Evolutionary conservation across 23 red algal species (phyloP), one percentile per base, ranked within the genome.

Genomic region (Gracilariopsis chorda): DNA sequence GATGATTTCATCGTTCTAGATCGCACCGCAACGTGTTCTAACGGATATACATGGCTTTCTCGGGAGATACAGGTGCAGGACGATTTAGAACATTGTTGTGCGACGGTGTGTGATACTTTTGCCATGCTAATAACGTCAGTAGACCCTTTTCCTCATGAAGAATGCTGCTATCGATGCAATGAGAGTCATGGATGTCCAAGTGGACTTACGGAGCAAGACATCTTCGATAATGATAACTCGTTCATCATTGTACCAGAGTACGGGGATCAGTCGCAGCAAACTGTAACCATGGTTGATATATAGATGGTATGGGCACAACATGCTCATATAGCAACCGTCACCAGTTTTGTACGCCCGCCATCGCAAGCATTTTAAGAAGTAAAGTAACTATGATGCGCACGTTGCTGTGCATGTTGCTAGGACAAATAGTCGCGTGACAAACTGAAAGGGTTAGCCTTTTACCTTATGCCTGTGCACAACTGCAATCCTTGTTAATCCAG

Each of bases 161-260:
- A 73, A 73, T 73, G 67, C 14, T 73, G 67, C 47, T 73, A 73
- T 46, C 67, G 67, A 32, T 73, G 67, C 40, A 73, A 73, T 73
- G 67, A 73, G 19, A 23, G 47, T 47, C 67, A 73, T 24, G 67
- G 67, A 11, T 73, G 67, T 73, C 67, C 67, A 73, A 73, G 67
- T 25, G 67, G 67, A 19, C 28, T 73, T 11, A 32, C 28, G 1
- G 37, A 73, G 39, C 19, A 12, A 1, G 67, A 73, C 40, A 24
- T 73, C 47, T 73, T 73, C 28, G 67, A 73, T 24, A 73, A 73
- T 46, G 67, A 73, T 24, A 73, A 73, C 28, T 45, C 67, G 37
- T 73, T 28, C 13, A 35, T 73, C 17, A 73, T 73, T 73, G 67
- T 73, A 7, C 67, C 67, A 11, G 67, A 73, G 28, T 73, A 73